Evolutionary conservation across 2,329 filamentous ascomycete genomes (phyloP).

Genomic region (Botrytis squamosa): DNA sequence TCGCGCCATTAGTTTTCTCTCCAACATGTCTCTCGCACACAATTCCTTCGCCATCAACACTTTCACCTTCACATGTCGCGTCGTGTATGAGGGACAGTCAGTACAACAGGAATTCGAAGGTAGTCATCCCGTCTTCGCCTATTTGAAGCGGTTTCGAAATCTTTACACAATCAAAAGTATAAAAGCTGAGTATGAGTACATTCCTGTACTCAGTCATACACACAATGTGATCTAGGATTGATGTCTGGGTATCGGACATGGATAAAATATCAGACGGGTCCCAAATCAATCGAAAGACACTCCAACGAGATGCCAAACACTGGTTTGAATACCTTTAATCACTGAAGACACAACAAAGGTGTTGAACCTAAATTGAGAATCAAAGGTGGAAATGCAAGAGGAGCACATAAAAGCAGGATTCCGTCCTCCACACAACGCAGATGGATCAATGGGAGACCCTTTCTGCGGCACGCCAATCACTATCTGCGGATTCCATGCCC

Average conservation of each 20-base stretch:
- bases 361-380: neutral
- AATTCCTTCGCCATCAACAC: neutral
- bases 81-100: conserved; percentile 2
- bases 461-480: neutral
- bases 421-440: neutral
- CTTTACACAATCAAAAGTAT: neutral
- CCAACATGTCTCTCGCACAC: neutral
- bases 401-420: neutral
- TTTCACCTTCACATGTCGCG: neutral
- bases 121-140: neutral
- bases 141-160: neutral
- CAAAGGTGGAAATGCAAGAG: neutral
- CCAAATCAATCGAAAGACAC: neutral
- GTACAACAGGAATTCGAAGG: neutral
- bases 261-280: neutral
- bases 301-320: neutral
- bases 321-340: neutral
- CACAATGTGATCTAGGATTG: neutral
- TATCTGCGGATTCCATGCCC: no score
- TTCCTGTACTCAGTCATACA: neutral
- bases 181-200: neutral
- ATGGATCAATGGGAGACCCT: neutral
- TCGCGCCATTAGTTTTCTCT: neutral
- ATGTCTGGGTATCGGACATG: neutral
- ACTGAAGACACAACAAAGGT: neutral